Conservation (phyloP, 805 yeast species). For the Lipomyces yamadae region DNA sequence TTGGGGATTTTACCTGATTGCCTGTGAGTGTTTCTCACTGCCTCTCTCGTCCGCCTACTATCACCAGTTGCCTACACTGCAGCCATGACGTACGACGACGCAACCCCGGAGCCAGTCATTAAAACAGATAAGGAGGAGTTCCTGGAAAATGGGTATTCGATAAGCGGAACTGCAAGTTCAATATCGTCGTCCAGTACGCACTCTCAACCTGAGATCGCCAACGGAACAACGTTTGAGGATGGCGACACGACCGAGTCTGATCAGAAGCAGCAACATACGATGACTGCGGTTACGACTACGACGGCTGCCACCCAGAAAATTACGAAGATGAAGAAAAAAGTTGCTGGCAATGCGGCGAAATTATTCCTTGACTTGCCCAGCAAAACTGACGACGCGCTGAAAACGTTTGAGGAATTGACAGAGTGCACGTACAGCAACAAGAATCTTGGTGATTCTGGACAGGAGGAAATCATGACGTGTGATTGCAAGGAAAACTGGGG, state of each 20-base stretch:
- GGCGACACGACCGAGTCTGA: constrained; percentile 4
- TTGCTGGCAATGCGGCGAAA: constrained; percentile 13
- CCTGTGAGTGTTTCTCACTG: background rate
- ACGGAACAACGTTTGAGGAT: background rate
- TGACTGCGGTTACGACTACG: background rate
- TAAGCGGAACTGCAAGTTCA: background rate
- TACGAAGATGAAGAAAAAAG: background rate
- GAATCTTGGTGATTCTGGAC: constrained; percentile 69
- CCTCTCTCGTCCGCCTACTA: background rate
- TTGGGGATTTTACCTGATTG: background rate
- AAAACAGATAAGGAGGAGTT: background rate
- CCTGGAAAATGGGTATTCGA: background rate
- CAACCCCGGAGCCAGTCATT: background rate
- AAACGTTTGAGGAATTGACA: constrained; percentile 59
- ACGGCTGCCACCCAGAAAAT: background rate
- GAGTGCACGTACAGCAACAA: constrained; percentile 68
- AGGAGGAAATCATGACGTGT: constrained; percentile 86
- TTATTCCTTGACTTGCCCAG: constrained; percentile 48
- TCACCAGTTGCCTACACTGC: background rate
- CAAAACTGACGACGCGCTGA: constrained; percentile 70
- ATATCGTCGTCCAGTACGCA: background rate
- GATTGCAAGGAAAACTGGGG: constrained; percentile 68
- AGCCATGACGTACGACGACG: constrained; percentile 2
- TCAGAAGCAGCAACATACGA: background rate
- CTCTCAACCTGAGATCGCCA: background rate